Base-by-base conservation (phyloP, 345 rosid species). In the Melaleuca alternifolia region DNA sequence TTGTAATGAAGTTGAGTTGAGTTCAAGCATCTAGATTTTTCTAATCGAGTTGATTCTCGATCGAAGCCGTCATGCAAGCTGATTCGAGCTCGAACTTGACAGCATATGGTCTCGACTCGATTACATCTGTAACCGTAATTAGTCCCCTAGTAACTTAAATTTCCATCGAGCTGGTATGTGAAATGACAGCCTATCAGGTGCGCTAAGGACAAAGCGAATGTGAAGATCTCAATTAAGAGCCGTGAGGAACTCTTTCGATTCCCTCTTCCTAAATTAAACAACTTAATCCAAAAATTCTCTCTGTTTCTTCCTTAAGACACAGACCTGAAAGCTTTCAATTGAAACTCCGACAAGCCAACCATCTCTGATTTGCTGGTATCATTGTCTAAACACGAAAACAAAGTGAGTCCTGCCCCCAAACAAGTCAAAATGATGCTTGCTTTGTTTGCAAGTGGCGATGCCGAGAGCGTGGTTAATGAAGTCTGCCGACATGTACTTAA, bases 401-500 rank as follows among this genome's bases (percentile, higher is more conserved):
- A 85, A 61, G 82, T 41, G 6, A 85, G 61, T 51, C 82, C 46
- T 4, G 41, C 53, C n/a, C n/a, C 28, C n/a, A 57, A 54, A 85
- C 37, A 54, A 44, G 57, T 12, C 28, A 76, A 37, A 54, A 41
- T 79, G 75, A 87, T 82, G 75, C 48, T 71, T 37, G 81, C 81
- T 71, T 71, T 71, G 79, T 41, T 71, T 41, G 11, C n/a, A 59
- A 82, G 53, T 50, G 85, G 53, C 61, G 85, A 56, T 41, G 54
- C 59, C 33, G 23, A 53, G 56, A 18, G 48, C 75, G 30, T 86
- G 23, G 85, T 87, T 86, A 30, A 41, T 83, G 52, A 33, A 0
- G 83, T 83, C 59, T 28, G 84, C 92, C 94, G 92, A 93, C 94
- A 91, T n/a, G 56, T 33, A 88, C 92, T 91, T 76, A 89, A 90